Percentiles rank a stretch among this genome's conserved stretches.
These are phyloP conservation scores for Aspergillus homomorphus DNA, from an alignment of 495 filamentous ascomycete species.

Conservation along the genomic window DNA sequence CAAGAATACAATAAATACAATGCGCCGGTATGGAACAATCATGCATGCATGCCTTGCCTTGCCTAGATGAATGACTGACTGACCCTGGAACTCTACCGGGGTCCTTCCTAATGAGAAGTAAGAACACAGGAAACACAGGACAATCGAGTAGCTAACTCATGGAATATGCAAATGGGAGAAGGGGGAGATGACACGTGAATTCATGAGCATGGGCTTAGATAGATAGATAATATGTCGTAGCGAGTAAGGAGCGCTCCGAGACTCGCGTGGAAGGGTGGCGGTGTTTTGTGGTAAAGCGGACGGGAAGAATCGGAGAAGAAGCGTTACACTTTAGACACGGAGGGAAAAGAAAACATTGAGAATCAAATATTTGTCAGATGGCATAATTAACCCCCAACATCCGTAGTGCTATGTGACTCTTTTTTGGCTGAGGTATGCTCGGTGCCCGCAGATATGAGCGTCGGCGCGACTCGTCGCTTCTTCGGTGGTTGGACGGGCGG, in stretches of 20 bases:
- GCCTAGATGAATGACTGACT: background rate
- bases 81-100: background rate
- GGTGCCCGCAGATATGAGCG: slow-evolving; percentile 49
- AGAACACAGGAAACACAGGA: background rate
- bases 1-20: background rate
- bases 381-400: slow-evolving; percentile 13
- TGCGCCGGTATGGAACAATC: background rate
- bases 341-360: background rate
- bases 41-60: background rate
- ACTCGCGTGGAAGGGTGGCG: background rate
- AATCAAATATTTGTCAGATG: background rate
- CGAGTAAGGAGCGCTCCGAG: background rate
- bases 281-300: background rate
- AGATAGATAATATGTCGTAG: background rate
- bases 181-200: background rate
- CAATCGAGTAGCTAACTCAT: background rate
- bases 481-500: slow-evolving; percentile 52
- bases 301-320: background rate
- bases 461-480: slow-evolving; percentile 76
- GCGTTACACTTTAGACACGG: slow-evolving; percentile 1
- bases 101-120: background rate
- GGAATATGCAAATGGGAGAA: background rate
- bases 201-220: background rate
- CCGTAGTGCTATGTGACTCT: slow-evolving; percentile 10
- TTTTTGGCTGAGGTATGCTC: slow-evolving; percentile 21